These are phyloP conservation scores for Sordariomycetes sp. DNA, from an alignment of 2,329 filamentous ascomycete species.

Conservation along the genomic window DNA sequence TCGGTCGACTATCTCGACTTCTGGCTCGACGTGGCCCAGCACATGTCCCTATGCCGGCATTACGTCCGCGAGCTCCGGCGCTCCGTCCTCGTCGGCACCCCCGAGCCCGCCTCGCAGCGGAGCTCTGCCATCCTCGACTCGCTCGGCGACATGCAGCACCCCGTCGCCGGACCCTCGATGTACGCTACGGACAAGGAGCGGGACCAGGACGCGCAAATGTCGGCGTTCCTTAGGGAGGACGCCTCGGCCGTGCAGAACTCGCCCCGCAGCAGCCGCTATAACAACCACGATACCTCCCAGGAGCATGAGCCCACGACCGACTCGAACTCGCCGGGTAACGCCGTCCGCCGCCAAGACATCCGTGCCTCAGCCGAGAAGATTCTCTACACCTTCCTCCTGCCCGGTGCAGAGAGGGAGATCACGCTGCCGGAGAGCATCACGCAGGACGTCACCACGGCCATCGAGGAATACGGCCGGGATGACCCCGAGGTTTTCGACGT, in stretches of 20 bases:
- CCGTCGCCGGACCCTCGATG: constrained; percentile 49
- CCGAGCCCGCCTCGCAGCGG: constrained; percentile 72
- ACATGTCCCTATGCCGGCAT: constrained; percentile 94
- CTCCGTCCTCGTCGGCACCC: constrained; percentile 86
- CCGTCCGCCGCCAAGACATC: constrained; percentile 81
- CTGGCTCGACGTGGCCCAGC: constrained; percentile 98
- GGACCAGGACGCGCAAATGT: constrained; percentile 81
- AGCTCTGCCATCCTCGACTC: constrained; percentile 72
- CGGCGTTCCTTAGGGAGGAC: constrained; percentile 72
- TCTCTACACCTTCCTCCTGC: constrained; percentile 91
- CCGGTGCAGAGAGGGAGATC: constrained; percentile 93
- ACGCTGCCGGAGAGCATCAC: constrained; percentile 83
- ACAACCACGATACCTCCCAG: constrained; percentile 40
- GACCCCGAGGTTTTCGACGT: constrained; percentile 96
- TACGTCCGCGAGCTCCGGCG: constrained; percentile 92
- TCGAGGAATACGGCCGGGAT: constrained; percentile 85
- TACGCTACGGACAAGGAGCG: constrained; percentile 60
- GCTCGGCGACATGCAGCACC: constrained; percentile 54
- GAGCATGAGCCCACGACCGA: constrained; percentile 60
- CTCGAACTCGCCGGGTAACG: constrained; percentile 73
- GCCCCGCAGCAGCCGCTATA: constrained; percentile 34
- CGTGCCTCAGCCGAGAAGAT: constrained; percentile 94
- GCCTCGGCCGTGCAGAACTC: constrained; percentile 37
- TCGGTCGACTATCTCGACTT: constrained; percentile 98
- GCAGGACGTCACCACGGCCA: constrained; percentile 71